Base-by-base conservation (phyloP, 2,329 filamentous ascomycete genomes). In the Dactylellina parvicollis region DNA sequence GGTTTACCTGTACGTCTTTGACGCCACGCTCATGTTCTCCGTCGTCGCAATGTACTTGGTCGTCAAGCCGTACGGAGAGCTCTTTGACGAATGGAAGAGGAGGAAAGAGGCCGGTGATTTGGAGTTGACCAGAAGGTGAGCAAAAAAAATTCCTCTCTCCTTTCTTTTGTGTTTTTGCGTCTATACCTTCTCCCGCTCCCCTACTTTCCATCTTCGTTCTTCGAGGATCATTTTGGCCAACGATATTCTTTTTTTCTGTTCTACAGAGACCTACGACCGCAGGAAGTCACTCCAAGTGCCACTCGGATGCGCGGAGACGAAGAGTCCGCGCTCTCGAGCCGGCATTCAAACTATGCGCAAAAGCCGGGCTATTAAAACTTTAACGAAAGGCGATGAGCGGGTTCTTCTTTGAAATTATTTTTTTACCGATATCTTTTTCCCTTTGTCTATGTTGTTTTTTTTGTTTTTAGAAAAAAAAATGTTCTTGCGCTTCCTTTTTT, bases 1-100 rank as follows among this genome's bases (percentile, higher is more conserved):
- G 78, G 79, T 80, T 57, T 83, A 79, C 22, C 65, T 84, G 3
- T 85, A 85, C 75, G 78, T 82, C 16, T 83, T 85, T 62, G 84
- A 85, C 79, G 81, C 83, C 4, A 70, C 79, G 1, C 79, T 83
- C 14, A 84, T 84, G 83, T 76, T 81, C 34, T 8, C 79, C 3
- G 82, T 83, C 12, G 52, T 65, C 26, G 42, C 22, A 10, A 10
- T 59, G 4, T 72, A 72, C 46, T 20, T 72, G 34, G 52, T 72
- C 20, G 67, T 72, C 4, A 72, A 65, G 52, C 67, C 67, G 16
- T 72, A 72, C 52, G 67, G 67, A 9, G 67, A 65, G 0, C 14
- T 72, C 8, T 72, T 72, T n/a, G 67, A 72, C 36, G 67, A 72
- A 16, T 72, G 67, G 67, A 72, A 72, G 59, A 28, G 67, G 26